Conservation (phyloP, 192 early-diverging fungal species). For the Phycomyces blakesleeanus region DNA sequence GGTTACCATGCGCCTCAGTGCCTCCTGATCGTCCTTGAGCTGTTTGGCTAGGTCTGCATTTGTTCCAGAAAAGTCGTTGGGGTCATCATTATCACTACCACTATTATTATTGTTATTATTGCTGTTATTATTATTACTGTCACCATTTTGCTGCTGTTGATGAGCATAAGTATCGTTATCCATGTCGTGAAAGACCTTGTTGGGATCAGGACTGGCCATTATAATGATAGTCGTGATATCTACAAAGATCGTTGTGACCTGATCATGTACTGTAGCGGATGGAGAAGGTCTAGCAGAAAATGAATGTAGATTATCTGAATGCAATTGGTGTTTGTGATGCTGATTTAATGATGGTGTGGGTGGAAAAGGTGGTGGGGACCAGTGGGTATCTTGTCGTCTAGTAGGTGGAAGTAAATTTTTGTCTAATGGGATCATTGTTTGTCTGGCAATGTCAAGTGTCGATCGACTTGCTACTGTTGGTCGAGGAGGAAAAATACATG, state of each 20-base stretch:
- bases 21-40: constrained; percentile 21
- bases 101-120: constrained; percentile 1
- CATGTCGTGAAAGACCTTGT: background rate
- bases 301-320: too few relatives aligned
- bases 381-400: too few relatives aligned
- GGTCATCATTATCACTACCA: background rate
- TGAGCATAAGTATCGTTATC: constrained; percentile 5
- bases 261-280: background rate
- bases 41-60: constrained; percentile 12
- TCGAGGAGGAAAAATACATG: too few relatives aligned
- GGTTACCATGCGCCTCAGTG: constrained; percentile 20
- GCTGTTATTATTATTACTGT: background rate
- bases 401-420: too few relatives aligned
- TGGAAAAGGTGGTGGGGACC: too few relatives aligned
- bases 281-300: background rate
- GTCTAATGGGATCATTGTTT: too few relatives aligned
- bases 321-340: too few relatives aligned
- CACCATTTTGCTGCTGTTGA: background rate
- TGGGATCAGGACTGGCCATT: background rate
- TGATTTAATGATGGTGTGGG: too few relatives aligned
- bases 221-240: constrained; percentile 2
- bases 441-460: too few relatives aligned
- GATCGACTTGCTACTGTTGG: too few relatives aligned
- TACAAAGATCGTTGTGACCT: background rate
- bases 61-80: background rate